A percentile compares a stretch with the other conserved stretches of the same genome.
Conservation (phyloP, 306 rosid species). For the Parietaria judaica region DNA sequence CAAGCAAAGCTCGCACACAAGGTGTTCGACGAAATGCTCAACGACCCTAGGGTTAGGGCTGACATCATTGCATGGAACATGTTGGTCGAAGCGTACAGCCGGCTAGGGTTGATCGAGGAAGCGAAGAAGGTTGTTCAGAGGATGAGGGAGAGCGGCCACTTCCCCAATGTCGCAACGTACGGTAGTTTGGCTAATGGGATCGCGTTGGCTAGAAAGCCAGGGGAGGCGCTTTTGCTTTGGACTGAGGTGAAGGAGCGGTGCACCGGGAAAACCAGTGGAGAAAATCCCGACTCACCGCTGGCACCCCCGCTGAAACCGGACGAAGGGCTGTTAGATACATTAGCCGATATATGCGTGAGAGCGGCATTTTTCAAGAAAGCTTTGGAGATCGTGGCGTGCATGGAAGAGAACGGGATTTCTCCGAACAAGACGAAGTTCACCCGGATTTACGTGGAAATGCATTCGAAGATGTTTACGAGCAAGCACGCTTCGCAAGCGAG, state of each 20-base stretch:
- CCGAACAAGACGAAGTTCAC: slow-evolving; percentile 90
- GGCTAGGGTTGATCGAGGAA: slow-evolving; percentile 71
- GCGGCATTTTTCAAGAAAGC: slow-evolving; percentile 94
- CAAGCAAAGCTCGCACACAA: slow-evolving; percentile 92
- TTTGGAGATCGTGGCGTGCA: slow-evolving; percentile 91
- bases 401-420: slow-evolving; percentile 91
- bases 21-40: slow-evolving; percentile 81
- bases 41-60: slow-evolving; percentile 67
- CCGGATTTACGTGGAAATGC: slow-evolving; percentile 97
- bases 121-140: slow-evolving; percentile 64
- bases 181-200: slow-evolving; percentile 80
- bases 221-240: slow-evolving; percentile 93
- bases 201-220: slow-evolving; percentile 82
- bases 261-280: slow-evolving; percentile 23
- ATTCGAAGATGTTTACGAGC: slow-evolving; percentile 93
- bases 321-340: slow-evolving; percentile 79
- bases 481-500: slow-evolving; percentile 95
- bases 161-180: slow-evolving; percentile 79
- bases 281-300: slow-evolving; percentile 40
- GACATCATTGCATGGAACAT: slow-evolving; percentile 88
- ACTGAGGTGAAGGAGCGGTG: slow-evolving; percentile 93
- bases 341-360: slow-evolving; percentile 91
- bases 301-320: slow-evolving; percentile 71
- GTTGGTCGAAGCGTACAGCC: slow-evolving; percentile 92
- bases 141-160: slow-evolving; percentile 69